Percentiles rank a stretch among this genome's conserved stretches.
These are phyloP conservation scores for Rhododendron mucronatum DNA, from an alignment of 148 eudicot genomes.

Conservation along the genomic window DNA sequence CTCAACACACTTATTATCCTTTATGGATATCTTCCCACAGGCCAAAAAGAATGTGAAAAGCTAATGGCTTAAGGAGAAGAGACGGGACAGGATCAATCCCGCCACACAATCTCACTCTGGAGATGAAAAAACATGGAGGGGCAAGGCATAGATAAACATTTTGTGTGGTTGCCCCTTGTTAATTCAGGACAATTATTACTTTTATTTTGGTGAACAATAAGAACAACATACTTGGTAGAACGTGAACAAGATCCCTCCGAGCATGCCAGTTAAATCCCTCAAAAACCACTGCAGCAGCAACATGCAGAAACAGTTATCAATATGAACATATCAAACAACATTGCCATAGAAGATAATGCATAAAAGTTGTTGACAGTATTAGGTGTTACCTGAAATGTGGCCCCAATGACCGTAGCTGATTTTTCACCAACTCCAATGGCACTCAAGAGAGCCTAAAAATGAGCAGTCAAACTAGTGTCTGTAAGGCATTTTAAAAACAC, in stretches of 20 bases:
- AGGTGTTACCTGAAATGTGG: slow-evolving; percentile 78
- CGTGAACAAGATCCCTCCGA: slow-evolving; percentile 94
- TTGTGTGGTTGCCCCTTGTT: not conserved
- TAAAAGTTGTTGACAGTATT: not conserved
- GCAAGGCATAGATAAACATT: not conserved
- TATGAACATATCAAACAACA: not conserved
- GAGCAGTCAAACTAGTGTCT: not conserved
- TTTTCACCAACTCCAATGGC: slow-evolving; percentile 99
- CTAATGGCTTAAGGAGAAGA: not conserved
- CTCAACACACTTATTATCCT: not conserved
- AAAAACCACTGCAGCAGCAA: slow-evolving; percentile 75
- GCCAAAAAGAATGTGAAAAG: not conserved
- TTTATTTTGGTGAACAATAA: not conserved
- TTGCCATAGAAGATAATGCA: not conserved
- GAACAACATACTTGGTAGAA: slow-evolving; percentile 65
- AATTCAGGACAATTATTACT: not conserved
- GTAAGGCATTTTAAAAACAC: not conserved
- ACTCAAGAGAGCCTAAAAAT: slow-evolving; percentile 83
- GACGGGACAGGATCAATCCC: not conserved
- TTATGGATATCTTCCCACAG: not conserved
- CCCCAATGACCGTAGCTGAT: slow-evolving; percentile 94
- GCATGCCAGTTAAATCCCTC: slow-evolving; percentile 99
- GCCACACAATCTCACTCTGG: not conserved
- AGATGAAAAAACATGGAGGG: not conserved
- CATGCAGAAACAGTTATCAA: not conserved